phyloP scores from a whole-genome alignment of 1,284 basidiomycete genomes.

The Trichosporon sp. region DNA sequence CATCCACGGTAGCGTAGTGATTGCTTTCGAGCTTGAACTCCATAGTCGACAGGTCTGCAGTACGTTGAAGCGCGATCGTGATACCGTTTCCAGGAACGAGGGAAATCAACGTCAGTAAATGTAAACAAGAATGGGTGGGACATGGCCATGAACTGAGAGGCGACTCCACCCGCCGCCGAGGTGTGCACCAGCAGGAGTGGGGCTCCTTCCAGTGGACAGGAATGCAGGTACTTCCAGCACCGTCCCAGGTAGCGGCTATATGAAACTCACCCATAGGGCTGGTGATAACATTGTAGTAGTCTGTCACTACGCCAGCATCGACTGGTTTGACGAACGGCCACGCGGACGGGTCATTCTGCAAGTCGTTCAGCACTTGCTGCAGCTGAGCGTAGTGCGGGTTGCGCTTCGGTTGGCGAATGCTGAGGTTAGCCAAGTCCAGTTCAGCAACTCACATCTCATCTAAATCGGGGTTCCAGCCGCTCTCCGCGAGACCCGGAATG shows the following conservation, averaged over 20 bases:
- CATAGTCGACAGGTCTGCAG: conserved; percentile 84
- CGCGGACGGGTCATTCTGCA: conserved; percentile 76
- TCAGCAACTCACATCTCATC: conserved; percentile 66
- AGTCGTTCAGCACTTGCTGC: conserved; percentile 79
- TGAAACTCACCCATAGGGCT: conserved; percentile 84
- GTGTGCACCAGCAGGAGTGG: not conserved
- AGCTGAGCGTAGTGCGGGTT: conserved; percentile 67
- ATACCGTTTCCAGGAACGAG: conserved; percentile 14
- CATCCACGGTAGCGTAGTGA: conserved; percentile 72
- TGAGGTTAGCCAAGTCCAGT: conserved; percentile 29
- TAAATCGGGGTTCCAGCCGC: conserved; percentile 90
- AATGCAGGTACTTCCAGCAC: not conserved
- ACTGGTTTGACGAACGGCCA: conserved; percentile 74
- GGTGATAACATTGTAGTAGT: conserved; percentile 90
- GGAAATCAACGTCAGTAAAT: not conserved
- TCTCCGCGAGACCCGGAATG: conserved; percentile 86
- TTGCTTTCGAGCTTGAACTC: conserved; percentile 83
- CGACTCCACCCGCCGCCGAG: conserved; percentile 1
- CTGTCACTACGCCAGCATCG: conserved; percentile 76
- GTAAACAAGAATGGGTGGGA: not conserved
- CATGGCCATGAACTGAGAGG: not conserved
- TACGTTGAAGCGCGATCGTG: not conserved
- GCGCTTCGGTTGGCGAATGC: conserved; percentile 62
- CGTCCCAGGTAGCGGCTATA: not conserved
- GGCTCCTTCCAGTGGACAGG: not conserved